Evolutionary conservation across 192 early-diverging fungal genomes (phyloP).

Genomic region (Linnemannia exigua): DNA sequence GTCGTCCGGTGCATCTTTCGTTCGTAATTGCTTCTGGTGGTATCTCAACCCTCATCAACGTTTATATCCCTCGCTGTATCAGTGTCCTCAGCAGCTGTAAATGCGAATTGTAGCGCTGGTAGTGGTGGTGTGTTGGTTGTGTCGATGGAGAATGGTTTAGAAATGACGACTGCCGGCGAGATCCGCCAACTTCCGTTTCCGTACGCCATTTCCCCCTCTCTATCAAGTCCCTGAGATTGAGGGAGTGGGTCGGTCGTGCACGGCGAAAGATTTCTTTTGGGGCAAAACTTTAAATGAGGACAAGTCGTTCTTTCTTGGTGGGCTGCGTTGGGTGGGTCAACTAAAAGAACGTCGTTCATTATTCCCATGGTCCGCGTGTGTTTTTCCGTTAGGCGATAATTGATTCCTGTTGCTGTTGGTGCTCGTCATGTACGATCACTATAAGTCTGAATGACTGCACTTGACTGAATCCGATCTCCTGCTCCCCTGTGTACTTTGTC

Average conservation of each 20-base stretch:
- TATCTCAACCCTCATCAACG: background rate
- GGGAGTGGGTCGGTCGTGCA: background rate
- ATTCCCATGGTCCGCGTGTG: too few relatives aligned
- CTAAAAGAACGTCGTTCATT: too few relatives aligned
- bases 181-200: background rate
- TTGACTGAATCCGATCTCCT: too few relatives aligned
- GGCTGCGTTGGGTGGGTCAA: too few relatives aligned
- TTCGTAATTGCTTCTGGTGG: background rate
- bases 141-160: background rate
- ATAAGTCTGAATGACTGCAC: too few relatives aligned
- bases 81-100: background rate
- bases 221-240: background rate
- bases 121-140: background rate
- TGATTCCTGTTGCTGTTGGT: too few relatives aligned
- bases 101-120: background rate
- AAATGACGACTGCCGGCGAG: background rate
- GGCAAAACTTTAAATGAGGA: background rate
- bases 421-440: too few relatives aligned
- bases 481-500: background rate
- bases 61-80: too few relatives aligned
- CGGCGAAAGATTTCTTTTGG: conserved; percentile 5
- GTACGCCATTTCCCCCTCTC: too few relatives aligned
- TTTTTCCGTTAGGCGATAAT: too few relatives aligned
- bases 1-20: too few relatives aligned
- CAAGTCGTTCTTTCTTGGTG: background rate